phyloP scores from a whole-genome alignment of 1,139 yeast species.

The Geotrichum fermentans region DNA sequence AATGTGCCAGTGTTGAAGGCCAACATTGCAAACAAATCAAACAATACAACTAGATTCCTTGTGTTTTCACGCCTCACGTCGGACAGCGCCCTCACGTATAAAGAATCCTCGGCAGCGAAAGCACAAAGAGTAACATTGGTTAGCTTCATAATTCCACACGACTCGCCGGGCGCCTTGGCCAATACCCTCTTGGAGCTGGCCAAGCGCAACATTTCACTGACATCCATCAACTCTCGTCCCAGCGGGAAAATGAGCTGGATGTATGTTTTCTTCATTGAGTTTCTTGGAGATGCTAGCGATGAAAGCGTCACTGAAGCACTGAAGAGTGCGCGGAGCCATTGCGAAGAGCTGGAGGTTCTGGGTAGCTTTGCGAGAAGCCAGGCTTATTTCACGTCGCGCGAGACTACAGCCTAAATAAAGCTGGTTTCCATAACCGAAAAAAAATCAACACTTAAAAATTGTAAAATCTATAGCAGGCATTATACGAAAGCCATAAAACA shows the following conservation, averaged over 20 bases:
- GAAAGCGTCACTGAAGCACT: slow-evolving; percentile 5
- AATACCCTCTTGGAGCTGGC: slow-evolving; percentile 60
- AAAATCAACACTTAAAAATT: no score
- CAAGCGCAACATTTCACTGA: slow-evolving; percentile 55
- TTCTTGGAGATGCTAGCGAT: slow-evolving; percentile 32
- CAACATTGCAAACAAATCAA: slow-evolving; percentile 63
- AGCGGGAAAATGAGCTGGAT: slow-evolving; percentile 67
- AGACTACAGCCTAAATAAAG: no score
- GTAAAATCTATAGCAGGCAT: no score
- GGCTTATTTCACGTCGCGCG: slow-evolving; percentile 1
- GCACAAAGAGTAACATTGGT: slow-evolving; percentile 45
- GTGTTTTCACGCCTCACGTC: slow-evolving; percentile 45
- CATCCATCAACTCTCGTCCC: slow-evolving; percentile 67
- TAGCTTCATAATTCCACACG: slow-evolving; percentile 62
- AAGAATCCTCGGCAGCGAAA: not conserved
- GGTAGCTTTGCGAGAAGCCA: slow-evolving; percentile 17
- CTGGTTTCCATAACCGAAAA: no score
- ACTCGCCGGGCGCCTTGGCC: slow-evolving; percentile 72
- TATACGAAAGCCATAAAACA: no score
- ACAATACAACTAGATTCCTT: slow-evolving; percentile 82
- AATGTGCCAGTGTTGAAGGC: slow-evolving; percentile 51
- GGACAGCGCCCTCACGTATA: not conserved
- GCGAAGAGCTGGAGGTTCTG: slow-evolving; percentile 10
- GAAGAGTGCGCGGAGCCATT: slow-evolving; percentile 3
- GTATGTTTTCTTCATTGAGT: slow-evolving; percentile 77